Evolutionary conservation across 306 rosid genomes (phyloP).

Genomic region (Vigna nakashimae): DNA sequence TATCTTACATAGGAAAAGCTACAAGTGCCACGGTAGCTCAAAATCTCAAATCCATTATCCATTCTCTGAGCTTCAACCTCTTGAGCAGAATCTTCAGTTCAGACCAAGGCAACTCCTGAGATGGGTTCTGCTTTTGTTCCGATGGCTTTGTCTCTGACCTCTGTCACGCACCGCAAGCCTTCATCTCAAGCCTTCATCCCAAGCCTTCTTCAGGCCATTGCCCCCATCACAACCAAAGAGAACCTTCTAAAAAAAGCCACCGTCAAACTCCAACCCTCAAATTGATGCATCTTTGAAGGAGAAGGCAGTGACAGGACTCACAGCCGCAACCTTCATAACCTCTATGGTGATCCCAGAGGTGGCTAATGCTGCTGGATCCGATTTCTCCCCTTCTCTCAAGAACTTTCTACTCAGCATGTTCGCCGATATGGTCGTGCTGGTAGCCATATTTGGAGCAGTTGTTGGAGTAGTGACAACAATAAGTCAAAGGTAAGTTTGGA

Average conservation of each 20-base stretch:
- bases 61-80: not conserved
- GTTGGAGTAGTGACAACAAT: conserved; percentile 42
- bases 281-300: conserved; percentile 69
- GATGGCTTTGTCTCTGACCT: conserved; percentile 48
- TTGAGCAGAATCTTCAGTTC: conserved; percentile 15
- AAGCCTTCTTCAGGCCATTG: conserved; percentile 43
- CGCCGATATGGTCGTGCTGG: conserved; percentile 73
- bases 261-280: conserved; percentile 46
- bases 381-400: conserved; percentile 68
- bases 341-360: conserved; percentile 78
- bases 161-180: conserved; percentile 40
- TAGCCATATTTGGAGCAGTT: conserved; percentile 66
- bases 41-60: conserved; percentile 35
- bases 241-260: conserved; percentile 36
- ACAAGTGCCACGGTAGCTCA: conserved; percentile 40
- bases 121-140: conserved; percentile 47
- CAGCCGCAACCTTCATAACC: conserved; percentile 69
- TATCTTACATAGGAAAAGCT: conserved; percentile 41
- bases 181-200: conserved; percentile 1
- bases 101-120: conserved; percentile 9
- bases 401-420: conserved; percentile 78
- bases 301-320: conserved; percentile 61
- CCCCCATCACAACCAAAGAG: conserved; percentile 4
- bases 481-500: conserved; percentile 12
- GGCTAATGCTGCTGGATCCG: conserved; percentile 74